phyloP scores from a whole-genome alignment of 176 grass and related monocot species.

The Tuctoria greenei region DNA sequence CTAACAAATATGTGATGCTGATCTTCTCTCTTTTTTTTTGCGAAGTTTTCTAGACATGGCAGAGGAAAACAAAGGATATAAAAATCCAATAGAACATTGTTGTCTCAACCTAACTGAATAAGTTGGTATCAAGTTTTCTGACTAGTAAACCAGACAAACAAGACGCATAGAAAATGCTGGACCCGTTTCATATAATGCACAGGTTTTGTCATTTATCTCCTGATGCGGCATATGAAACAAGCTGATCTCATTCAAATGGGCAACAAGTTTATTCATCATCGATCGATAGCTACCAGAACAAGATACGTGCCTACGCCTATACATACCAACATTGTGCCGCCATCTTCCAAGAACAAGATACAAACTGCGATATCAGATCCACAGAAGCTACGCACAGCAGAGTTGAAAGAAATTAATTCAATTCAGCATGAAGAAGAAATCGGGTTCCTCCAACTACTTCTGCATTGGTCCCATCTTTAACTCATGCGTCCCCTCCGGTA shows the following conservation, averaged over 20 bases:
- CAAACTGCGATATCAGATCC: not conserved
- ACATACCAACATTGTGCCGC: constrained; percentile 8
- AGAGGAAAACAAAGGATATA: no score
- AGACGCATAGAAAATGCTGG: not conserved
- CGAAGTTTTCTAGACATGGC: no score
- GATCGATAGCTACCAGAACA: not conserved
- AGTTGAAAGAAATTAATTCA: not conserved
- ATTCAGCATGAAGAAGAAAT: constrained; percentile 28
- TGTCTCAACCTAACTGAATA: no score
- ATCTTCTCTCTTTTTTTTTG: no score
- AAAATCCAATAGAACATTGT: no score
- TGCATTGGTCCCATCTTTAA: constrained; percentile 34
- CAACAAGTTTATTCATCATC: not conserved
- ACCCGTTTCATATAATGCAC: not conserved
- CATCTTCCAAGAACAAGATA: constrained; percentile 1
- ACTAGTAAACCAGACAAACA: not conserved
- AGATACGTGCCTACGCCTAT: not conserved
- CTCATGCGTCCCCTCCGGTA: constrained; percentile 32
- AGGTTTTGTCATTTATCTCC: constrained; percentile 8
- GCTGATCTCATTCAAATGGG: not conserved
- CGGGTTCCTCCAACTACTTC: constrained; percentile 22
- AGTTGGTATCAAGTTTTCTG: not conserved
- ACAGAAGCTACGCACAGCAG: not conserved
- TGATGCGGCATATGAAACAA: not conserved
- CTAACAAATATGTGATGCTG: no score